A percentile compares a stretch with the other conserved stretches of the same genome.
phyloP scores from a whole-genome alignment of 2,329 filamentous ascomycete genomes.

The Achaetomium macrosporum region DNA sequence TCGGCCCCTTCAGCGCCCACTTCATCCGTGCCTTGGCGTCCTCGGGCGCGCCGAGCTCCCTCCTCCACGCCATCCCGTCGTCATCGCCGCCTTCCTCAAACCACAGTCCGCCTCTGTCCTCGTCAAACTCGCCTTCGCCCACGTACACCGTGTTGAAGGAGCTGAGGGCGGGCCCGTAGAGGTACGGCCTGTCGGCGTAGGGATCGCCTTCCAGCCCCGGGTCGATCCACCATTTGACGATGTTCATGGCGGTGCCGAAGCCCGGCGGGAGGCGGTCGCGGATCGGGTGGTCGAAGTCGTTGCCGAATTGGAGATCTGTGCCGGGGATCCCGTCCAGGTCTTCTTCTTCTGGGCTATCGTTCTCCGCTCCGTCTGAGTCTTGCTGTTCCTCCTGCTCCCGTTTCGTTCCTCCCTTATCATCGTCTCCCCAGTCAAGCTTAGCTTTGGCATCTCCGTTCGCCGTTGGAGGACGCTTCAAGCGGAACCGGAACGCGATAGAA shows the following conservation, averaged over 20 bases:
- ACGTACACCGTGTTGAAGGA: conserved; percentile 73
- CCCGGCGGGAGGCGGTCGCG: conserved; percentile 79
- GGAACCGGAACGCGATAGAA: conserved; percentile 73
- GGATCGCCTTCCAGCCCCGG: conserved; percentile 86
- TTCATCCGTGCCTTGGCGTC: conserved; percentile 51
- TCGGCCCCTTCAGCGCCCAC: conserved; percentile 47
- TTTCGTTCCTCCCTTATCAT: conserved; percentile 7
- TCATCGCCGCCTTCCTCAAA: conserved; percentile 63
- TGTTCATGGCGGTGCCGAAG: conserved; percentile 75
- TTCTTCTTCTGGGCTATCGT: conserved; percentile 20
- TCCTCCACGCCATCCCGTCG: conserved; percentile 42
- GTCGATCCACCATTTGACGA: conserved; percentile 88
- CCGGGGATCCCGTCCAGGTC: conserved; percentile 55
- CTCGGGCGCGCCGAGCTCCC: conserved; percentile 45
- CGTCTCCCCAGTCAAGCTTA: conserved; percentile 21
- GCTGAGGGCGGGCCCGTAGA: conserved; percentile 77
- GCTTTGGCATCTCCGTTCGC: conserved; percentile 7
- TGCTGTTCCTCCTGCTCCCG: conserved; percentile 1
- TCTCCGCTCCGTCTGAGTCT: background rate
- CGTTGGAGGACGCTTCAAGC: conserved; percentile 49
- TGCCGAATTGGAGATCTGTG: conserved; percentile 79
- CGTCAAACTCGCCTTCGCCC: conserved; percentile 47
- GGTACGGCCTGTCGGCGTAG: conserved; percentile 76
- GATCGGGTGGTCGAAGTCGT: conserved; percentile 91
- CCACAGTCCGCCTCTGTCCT: conserved; percentile 45